These are phyloP conservation scores for Ophiocordyceps polyrhachis-furcata DNA, from an alignment of 2,329 filamentous ascomycete genomes.

Conservation along the genomic window DNA sequence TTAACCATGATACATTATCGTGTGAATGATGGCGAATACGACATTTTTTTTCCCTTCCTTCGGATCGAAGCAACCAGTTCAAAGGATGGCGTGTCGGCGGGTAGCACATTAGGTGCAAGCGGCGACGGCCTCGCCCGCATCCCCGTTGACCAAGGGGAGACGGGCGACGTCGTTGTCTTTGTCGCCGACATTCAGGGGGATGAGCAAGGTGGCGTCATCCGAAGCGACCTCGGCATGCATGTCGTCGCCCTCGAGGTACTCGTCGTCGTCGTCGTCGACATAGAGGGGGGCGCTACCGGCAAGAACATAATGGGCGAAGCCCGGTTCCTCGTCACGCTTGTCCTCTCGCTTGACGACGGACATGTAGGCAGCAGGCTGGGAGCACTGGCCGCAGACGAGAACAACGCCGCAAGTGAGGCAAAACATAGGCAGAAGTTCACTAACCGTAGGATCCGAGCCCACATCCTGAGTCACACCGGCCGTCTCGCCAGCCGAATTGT, in stretches of 20 bases:
- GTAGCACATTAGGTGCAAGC: background rate
- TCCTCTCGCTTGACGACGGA: constrained; percentile 5
- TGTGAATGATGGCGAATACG: background rate
- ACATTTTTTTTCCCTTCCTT: background rate
- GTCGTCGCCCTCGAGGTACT: constrained; percentile 14
- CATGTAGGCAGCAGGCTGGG: constrained; percentile 9
- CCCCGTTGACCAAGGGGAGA: background rate
- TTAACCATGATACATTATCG: background rate
- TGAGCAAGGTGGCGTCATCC: background rate
- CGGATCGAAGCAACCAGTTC: background rate
- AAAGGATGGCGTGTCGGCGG: background rate
- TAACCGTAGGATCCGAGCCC: constrained; percentile 93
- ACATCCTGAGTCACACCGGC: constrained; percentile 96
- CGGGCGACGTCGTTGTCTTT: background rate
- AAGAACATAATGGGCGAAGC: constrained; percentile 11
- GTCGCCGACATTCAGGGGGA: background rate
- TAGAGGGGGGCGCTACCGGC: constrained; percentile 10
- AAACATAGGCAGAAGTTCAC: constrained; percentile 32
- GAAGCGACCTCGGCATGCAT: constrained; percentile 4
- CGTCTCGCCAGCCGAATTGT: constrained; percentile 81
- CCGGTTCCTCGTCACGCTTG: constrained; percentile 8
- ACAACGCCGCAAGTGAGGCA: constrained; percentile 28
- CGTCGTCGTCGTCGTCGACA: constrained; percentile 21
- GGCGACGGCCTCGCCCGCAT: background rate
- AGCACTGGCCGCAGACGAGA: constrained; percentile 24